Evolutionary conservation across 768 basidiomycete genomes (phyloP), one percentile per base, ranked within the genome.

Genomic region (Pisolithus microcarpus): DNA sequence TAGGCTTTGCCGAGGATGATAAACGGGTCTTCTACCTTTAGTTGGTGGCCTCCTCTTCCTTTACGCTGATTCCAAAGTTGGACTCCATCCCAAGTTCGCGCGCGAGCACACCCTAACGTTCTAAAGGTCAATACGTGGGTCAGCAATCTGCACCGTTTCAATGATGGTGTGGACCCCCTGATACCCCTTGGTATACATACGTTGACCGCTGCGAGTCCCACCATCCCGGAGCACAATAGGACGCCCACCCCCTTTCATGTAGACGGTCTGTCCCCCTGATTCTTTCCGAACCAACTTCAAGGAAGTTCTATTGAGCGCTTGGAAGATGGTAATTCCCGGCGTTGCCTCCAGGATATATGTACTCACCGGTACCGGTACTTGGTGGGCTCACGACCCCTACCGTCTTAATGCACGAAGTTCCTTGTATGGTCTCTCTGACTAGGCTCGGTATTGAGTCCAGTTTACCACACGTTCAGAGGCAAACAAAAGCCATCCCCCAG

Each of bases 1-100:
- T 38, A 84, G 81, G 82, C 16, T 49, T 72, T 30, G 82, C 84
- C 0, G 71, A 53, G 5, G 56, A 74, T n/a, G 67, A 87, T 56
- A 85, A 82, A 47, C 85, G 87, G 57, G 85, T 88, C 66, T 87
- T 83, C 66, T 69, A 80, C 59, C 76, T 87, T 45, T 87, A 86
- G 85, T 84, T 56, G 48, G 78, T 71, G 2, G 13, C 31, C 31
- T 34, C n/a, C 13, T 11, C 1, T 7, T 47, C 38, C 36, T 34
- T 18, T 13, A 10, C 8, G 0, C 23, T 38, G 5, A 9, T 23
- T 7, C 1, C 6, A 24, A 23, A 76, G 75, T 62, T 77, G 75
- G 75, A 71, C 75, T 10, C 66, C 61, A 34, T 61, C 80, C 8
- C 84, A 86, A 61, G 78, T 87, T n/a, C 72, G 78, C 60, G 86